Evolutionary conservation across 306 rosid genomes (phyloP), one percentile per base, ranked within the genome.

Genomic region (Dicorynia guianensis): DNA sequence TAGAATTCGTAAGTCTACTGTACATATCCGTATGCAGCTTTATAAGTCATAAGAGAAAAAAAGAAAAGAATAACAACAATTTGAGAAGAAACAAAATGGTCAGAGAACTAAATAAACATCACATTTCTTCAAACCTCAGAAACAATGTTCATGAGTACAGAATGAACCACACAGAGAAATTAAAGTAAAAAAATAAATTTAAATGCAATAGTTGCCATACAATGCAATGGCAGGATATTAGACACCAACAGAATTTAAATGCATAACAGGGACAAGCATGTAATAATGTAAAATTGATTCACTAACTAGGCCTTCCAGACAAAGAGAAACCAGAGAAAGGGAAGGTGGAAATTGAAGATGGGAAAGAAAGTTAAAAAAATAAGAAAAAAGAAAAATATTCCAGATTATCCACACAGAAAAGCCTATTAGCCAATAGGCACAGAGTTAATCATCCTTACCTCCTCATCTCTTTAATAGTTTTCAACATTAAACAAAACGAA

Each of bases 151-250:
- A 54, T 13, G 56, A 34, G 14, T 15, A 40, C 58, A 63, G 66
- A 6, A 13, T 4, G 11, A 76, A 66, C 15, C 57, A 39, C 5
- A n/a, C n/a, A n/a, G n/a, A n/a, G n/a, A n/a, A n/a, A n/a, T n/a
- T n/a, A n/a, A n/a, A n/a, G n/a, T n/a, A n/a, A n/a, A n/a, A n/a
- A n/a, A n/a, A n/a, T n/a, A n/a, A n/a, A n/a, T 47, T 67, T 30
- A 46, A 77, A 61, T 58, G 5, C 60, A 50, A 72, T 14, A 44
- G 13, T 59, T 62, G 54, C 9, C 5, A 58, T 48, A 46, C 75
- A 63, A 54, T 33, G 64, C 38, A 11, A 33, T 7, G 47, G 62
- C 49, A 25, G 36, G 5, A n/a, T 12, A 42, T 18, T 52, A 35
- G 60, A 15, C 42, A 33, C 30, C 33, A 13, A 14, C 10, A 9